Evolutionary conservation across 2,329 filamentous ascomycete genomes (phyloP), one percentile per base, ranked within the genome.

Genomic region (Pyrenophora teres): DNA sequence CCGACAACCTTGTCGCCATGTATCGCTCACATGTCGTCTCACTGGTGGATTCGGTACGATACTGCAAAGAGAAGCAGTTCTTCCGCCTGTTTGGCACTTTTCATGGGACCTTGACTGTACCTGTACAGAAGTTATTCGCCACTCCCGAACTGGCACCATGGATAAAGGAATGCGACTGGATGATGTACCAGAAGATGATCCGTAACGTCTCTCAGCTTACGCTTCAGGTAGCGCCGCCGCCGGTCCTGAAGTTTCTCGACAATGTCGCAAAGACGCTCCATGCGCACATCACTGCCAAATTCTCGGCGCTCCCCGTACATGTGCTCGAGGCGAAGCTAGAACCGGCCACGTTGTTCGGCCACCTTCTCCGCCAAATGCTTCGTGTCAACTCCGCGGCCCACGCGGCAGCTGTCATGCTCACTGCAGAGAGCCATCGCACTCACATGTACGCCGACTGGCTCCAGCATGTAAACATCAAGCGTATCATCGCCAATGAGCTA

Each of bases 171-270:
- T 96, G 91, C 70, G 94, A 99, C 72, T 95, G 94, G 76, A 82
- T 93, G 30, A 89, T 97, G 77, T 99, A 99, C 71, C 92, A 97
- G 72, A 92, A 92, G 62, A 96, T 97, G 89, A 92, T 97, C 77
- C 87, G 88, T 46, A 95, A 97, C 55, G 86, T 97, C 35, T 89
- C 90, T 1, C 86, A 87, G n/a, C 80, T 97, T 35, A 94, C 91
- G 3, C 81, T 97, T 6, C 92, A 97, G 71, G 92, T 96, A 12
- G 88, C 96, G 3, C 94, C 94, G 1, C 90, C 92, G 52, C 83
- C 87, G 3, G 92, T 97, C 6, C 80, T 97, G 52, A 90, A 92
- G 65, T 92, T 92, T 2, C 83, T 99, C 27, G 86, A 90, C 61
- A 93, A 87, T 61, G 95, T 99, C 50, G 92, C 92, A 1, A 87